phyloP scores from a whole-genome alignment of 257 asterid genomes.

The Ocimum tenuiflorum region DNA sequence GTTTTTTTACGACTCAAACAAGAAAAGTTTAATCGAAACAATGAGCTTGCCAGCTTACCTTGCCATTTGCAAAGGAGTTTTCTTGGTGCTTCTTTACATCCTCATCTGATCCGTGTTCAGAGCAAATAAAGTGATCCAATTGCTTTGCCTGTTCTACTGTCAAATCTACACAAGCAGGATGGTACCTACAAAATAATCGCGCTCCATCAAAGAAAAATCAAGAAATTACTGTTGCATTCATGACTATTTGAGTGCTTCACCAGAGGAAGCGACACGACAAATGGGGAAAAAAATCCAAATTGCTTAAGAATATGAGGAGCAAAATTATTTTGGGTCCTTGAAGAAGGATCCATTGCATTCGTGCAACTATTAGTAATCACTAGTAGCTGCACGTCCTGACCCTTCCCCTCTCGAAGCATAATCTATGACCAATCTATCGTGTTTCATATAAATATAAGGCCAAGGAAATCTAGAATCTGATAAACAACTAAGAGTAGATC shows the following conservation, averaged over 20 bases:
- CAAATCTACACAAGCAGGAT: conserved; percentile 66
- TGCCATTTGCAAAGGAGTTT: conserved; percentile 23
- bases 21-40: not conserved
- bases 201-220: not conserved
- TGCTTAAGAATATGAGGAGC: not conserved
- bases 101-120: conserved; percentile 32
- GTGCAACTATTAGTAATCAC: not conserved
- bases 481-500: not conserved
- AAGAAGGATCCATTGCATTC: not conserved
- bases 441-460: not conserved
- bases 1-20: not conserved
- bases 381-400: not conserved
- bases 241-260: not conserved
- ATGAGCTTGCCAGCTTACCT: conserved; percentile 25
- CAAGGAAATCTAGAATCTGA: not conserved
- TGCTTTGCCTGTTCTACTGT: conserved; percentile 44
- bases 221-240: not conserved
- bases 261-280: no score
- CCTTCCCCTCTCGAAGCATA: not conserved
- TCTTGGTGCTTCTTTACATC: conserved; percentile 25
- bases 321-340: not conserved
- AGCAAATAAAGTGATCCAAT: conserved; percentile 42
- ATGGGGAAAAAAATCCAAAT: not conserved
- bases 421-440: not conserved
- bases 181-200: conserved; percentile 42